Evolutionary conservation across 805 yeast species (phyloP).

Genomic region (Kazachstania bromeliacearum): DNA sequence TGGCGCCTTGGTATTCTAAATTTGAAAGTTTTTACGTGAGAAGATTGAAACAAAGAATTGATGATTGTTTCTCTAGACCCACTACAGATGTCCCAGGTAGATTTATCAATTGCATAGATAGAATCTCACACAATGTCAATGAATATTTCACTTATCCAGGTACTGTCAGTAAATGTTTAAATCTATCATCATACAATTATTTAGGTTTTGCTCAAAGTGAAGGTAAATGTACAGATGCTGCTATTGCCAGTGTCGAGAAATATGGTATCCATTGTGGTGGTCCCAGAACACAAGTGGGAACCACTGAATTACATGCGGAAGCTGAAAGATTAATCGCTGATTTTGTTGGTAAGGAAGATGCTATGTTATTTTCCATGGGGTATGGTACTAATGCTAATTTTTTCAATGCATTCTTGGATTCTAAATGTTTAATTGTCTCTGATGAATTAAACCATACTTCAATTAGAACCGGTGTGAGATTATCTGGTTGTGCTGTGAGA

Average conservation of each 20-base stretch:
- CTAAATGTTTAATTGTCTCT: conserved; percentile 81
- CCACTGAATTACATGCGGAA: conserved; percentile 59
- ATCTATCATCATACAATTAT: conserved; percentile 85
- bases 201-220: conserved; percentile 94
- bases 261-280: conserved; percentile 77
- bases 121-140: conserved; percentile 59
- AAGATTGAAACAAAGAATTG: conserved; percentile 80
- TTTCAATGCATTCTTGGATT: conserved; percentile 73
- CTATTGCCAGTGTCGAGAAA: conserved; percentile 51
- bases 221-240: conserved; percentile 80
- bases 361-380: conserved; percentile 85
- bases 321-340: conserved; percentile 74
- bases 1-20: conserved; percentile 92
- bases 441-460: conserved; percentile 95
- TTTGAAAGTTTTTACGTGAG: conserved; percentile 92
- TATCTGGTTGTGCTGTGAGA: conserved; percentile 87
- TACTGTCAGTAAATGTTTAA: conserved; percentile 64
- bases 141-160: conserved; percentile 68
- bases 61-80: conserved; percentile 92
- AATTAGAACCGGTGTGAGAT: conserved; percentile 86
- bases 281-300: conserved; percentile 65
- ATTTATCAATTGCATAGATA: conserved; percentile 68
- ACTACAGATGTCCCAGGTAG: conserved; percentile 98
- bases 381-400: conserved; percentile 90
- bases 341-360: conserved; percentile 85